Base-by-base conservation (phyloP, 2,329 filamentous ascomycete genomes). In the Talaromyces sp. region DNA sequence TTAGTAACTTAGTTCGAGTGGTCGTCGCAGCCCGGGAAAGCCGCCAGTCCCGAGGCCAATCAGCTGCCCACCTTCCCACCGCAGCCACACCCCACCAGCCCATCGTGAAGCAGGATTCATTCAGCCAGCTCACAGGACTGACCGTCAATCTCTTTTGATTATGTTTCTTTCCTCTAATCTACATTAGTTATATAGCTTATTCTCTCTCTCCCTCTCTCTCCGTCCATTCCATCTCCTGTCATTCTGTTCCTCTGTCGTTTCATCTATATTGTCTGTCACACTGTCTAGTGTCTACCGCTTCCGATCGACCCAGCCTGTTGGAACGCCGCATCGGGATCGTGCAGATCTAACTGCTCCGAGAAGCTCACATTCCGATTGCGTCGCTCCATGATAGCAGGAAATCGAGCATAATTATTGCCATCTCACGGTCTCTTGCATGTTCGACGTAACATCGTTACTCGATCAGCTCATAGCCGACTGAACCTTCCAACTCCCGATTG, bases 281-380 rank as follows among this genome's bases (percentile, higher is more conserved):
- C 3, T 37, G 5, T 39, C 25, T 16, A 56, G n/a, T 21, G 25
- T 50, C 44, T 50, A 33, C 44, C 57, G 42, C 48, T 60, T 60
- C 48, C 58, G 58, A 46, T 21, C 25, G 18, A 6, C 21, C 31
- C 42, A 59, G 31, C 40, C 28, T 16, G 28, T 33, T 39, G 46
- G n/a, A 54, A 16, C 46, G 31, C 60, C 60, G 60, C 60, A 61
- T 61, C 60, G 60, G 60, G 52, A 56, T 14, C 50, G 39, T 61
- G 60, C 60, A 57, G 50, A 56, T 61, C 50, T n/a, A n/a, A n/a
- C n/a, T 37, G 44, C 58, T 57, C 33, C 46, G 16, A 40, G 33
- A 28, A 54, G 25, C 35, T 61, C 18, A 48, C 44, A 39, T 59
- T 59, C 57, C 57, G n/a, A 59, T 50, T 48, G 42, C 40, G 28